Evolutionary conservation across 129 eudicot genomes (phyloP).

Genomic region (Pittosporum tobira): DNA sequence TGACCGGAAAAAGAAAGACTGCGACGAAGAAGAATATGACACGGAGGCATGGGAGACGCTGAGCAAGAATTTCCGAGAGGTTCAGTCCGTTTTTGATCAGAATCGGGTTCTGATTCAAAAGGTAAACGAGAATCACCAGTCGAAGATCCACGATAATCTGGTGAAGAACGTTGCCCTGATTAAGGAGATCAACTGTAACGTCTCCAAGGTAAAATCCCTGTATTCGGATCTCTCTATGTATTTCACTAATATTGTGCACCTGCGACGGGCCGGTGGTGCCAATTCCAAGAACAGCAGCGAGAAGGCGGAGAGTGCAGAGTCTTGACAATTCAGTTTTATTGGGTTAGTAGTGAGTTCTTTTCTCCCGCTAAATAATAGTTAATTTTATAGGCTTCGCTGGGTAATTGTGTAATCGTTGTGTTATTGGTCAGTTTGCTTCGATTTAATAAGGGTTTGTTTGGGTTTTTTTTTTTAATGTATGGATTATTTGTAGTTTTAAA

Average conservation of each 20-base stretch:
- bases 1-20: too few relatives aligned
- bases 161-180: slow-evolving; percentile 58
- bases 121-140: slow-evolving; percentile 67
- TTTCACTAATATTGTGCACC: slow-evolving; percentile 33
- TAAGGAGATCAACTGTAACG: slow-evolving; percentile 51
- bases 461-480: too few relatives aligned
- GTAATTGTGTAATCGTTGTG: too few relatives aligned
- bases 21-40: not conserved
- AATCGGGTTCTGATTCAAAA: slow-evolving; percentile 55
- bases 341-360: too few relatives aligned
- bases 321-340: slow-evolving; percentile 25
- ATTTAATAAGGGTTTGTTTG: too few relatives aligned
- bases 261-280: slow-evolving; percentile 24
- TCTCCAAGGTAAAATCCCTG: slow-evolving; percentile 37
- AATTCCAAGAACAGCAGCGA: slow-evolving; percentile 20
- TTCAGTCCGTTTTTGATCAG: slow-evolving; percentile 46
- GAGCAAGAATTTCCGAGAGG: slow-evolving; percentile 44
- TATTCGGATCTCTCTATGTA: slow-evolving; percentile 47
- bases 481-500: too few relatives aligned
- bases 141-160: slow-evolving; percentile 56
- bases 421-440: too few relatives aligned
- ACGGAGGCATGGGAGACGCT: slow-evolving; percentile 23
- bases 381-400: too few relatives aligned
- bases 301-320: slow-evolving; percentile 16
- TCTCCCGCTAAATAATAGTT: too few relatives aligned